These are phyloP conservation scores for Termitomyces heimii DNA, from an alignment of 768 basidiomycete genomes.

Conservation along the genomic window DNA sequence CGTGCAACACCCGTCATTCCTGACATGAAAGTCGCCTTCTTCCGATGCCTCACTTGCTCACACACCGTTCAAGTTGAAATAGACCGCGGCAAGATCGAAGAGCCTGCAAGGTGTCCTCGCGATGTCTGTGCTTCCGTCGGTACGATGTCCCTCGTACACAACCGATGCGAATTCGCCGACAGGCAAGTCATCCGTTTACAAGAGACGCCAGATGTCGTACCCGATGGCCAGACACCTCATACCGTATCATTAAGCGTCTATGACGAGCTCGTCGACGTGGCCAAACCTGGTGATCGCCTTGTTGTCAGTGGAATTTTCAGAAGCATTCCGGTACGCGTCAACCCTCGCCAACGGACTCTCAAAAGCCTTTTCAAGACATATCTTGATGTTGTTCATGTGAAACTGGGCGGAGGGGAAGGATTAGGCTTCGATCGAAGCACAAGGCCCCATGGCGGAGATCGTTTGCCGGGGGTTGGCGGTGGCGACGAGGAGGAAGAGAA, in stretches of 20 bases:
- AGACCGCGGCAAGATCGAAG: constrained; percentile 95
- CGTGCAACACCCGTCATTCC: constrained; percentile 97
- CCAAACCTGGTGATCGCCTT: constrained; percentile 93
- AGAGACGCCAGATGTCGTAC: constrained; percentile 96
- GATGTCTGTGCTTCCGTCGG: constrained; percentile 87
- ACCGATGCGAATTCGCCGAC: constrained; percentile 94
- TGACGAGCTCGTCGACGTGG: constrained; percentile 94
- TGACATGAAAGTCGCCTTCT: constrained; percentile 99
- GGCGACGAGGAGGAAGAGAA: constrained; percentile 59
- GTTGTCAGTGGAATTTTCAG: constrained; percentile 91
- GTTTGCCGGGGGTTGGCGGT: constrained; percentile 65
- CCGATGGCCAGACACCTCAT: constrained; percentile 97
- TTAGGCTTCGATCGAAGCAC: constrained; percentile 81
- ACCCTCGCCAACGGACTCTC: constrained; percentile 85
- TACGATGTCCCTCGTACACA: constrained; percentile 94
- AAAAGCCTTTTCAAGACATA: constrained; percentile 98
- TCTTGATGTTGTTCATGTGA: constrained; percentile 91
- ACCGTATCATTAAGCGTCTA: constrained; percentile 97
- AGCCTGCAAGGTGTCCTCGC: constrained; percentile 86
- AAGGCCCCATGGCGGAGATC: constrained; percentile 61
- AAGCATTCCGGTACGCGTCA: constrained; percentile 92
- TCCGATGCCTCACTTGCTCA: constrained; percentile 91
- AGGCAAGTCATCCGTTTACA: constrained; percentile 93
- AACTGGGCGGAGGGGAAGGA: constrained; percentile 62
- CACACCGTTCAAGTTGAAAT: constrained; percentile 98